phyloP scores from a whole-genome alignment of 345 rosid genomes.

The Cardamine occulta region DNA sequence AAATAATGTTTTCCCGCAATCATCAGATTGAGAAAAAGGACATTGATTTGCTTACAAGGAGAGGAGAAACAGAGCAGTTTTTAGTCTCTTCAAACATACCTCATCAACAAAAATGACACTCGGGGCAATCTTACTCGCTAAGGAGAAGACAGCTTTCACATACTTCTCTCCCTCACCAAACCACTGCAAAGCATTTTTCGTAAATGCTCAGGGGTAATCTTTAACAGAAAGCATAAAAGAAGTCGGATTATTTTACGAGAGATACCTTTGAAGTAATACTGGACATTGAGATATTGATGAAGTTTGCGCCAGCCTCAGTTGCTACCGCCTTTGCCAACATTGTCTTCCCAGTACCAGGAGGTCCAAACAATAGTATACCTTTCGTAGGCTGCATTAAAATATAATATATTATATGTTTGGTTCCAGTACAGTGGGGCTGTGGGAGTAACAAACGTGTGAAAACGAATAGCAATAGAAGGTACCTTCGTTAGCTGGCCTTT shows the following conservation, averaged over 20 bases:
- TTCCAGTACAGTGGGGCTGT: not conserved
- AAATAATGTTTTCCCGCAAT: slow-evolving; percentile 14
- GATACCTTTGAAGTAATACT: slow-evolving; percentile 98
- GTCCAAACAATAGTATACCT: slow-evolving; percentile 97
- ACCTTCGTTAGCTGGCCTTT: slow-evolving; percentile 99
- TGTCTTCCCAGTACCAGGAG: slow-evolving; percentile 99
- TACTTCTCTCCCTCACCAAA: slow-evolving; percentile 99
- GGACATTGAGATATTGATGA: slow-evolving; percentile 99
- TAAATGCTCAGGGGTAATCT: slow-evolving; percentile 16
- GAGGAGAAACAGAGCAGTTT: not conserved
- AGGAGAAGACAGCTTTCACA: slow-evolving; percentile 96
- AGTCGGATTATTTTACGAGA: not conserved
- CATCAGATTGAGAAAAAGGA: slow-evolving; percentile 2
- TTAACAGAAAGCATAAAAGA: not conserved
- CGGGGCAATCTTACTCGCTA: slow-evolving; percentile 98
- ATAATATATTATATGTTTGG: slow-evolving; percentile 12
- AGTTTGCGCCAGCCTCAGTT: slow-evolving; percentile 98
- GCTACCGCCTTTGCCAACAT: slow-evolving; percentile 99
- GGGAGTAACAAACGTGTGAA: slow-evolving; percentile 18
- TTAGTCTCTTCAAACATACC: slow-evolving; percentile 53
- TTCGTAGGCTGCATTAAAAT: slow-evolving; percentile 77
- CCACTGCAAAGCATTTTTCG: slow-evolving; percentile 68
- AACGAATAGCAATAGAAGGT: slow-evolving; percentile 11
- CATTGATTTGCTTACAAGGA: not conserved
- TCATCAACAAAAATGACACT: slow-evolving; percentile 97